Base-by-base conservation (phyloP, 352 stramenopile species). In the Bremia lactucae region DNA sequence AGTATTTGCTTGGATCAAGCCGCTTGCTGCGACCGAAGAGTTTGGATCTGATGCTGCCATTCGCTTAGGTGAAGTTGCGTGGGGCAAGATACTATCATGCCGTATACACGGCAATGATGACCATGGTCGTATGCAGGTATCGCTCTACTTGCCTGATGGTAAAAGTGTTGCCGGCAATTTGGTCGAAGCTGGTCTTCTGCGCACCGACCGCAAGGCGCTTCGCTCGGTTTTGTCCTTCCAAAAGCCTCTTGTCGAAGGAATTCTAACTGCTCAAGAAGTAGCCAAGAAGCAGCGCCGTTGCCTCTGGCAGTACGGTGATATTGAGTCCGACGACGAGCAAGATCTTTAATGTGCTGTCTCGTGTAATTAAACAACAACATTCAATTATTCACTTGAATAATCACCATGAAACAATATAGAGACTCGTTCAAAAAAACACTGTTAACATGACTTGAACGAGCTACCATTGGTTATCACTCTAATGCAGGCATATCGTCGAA, bases 241-340 rank as follows among this genome's bases (percentile, higher is more conserved):
- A 49, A 87, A 89, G 45, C 71, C 86, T 47, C 67, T 94, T 8
- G 77, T 96, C 20, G 77, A 95, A 7, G 75, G 86, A n/a, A 67
- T 98, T 25, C 51, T 87, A 24, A 70, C 67, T 25, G 88, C 88
- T n/a, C 88, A 98, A 60, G 79, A 96, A 33, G 67, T 46, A 19
- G 94, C 94, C 8, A 95, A 96, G 62, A 91, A 85, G 49, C 84
- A 88, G 52, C 90, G 93, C 36, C 61, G 87, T 44, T 93, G 89
- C 43, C 80, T 98, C 67, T 98, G 94, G 94, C 77, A 87, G 49
- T 98, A 98, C 64, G 95, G 95, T 16, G 95, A 98, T 54, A 86
- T 98, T 35, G 89, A 96, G 51, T 97, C 97, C 44, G 91, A 97
- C 45, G 94, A 98, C 46, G 91, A 97, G 46, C 33, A 67, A 6